phyloP scores from a whole-genome alignment of 1,284 basidiomycete genomes.

The Caloboletus firmus region DNA sequence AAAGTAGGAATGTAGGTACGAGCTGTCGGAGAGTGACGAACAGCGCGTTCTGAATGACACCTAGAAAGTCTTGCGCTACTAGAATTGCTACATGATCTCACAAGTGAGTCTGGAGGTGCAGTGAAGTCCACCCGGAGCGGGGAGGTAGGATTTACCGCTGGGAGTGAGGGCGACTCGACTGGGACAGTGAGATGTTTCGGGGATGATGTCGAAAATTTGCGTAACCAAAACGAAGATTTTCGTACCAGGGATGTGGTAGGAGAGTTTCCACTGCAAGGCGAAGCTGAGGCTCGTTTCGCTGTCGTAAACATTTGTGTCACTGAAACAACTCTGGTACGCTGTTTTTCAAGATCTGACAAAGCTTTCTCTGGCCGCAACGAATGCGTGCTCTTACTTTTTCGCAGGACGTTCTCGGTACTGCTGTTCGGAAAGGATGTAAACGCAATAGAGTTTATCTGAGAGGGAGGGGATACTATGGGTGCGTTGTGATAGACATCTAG shows the following conservation, averaged over 20 bases:
- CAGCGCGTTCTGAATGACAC: slow-evolving; percentile 49
- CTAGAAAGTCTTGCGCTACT: slow-evolving; percentile 46
- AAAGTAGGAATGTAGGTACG: slow-evolving; percentile 13
- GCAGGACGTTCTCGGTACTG: slow-evolving; percentile 21
- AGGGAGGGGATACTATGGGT: slow-evolving; percentile 14
- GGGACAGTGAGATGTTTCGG: slow-evolving; percentile 25
- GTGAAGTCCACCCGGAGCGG: slow-evolving; percentile 49
- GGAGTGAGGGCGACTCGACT: slow-evolving; percentile 42
- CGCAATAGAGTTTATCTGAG: slow-evolving; percentile 25
- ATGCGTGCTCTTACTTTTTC: slow-evolving; percentile 30
- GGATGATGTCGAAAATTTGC: slow-evolving; percentile 36
- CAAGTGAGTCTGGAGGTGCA: slow-evolving; percentile 27
- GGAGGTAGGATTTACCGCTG: slow-evolving; percentile 50
- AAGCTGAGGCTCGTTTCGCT: slow-evolving; percentile 43
- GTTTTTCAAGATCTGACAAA: slow-evolving; percentile 33
- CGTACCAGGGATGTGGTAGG: slow-evolving; percentile 45
- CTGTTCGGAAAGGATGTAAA: slow-evolving; percentile 20
- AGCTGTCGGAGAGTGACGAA: slow-evolving; percentile 24
- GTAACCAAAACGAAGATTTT: slow-evolving; percentile 56
- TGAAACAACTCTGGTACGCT: slow-evolving; percentile 44
- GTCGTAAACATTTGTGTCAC: slow-evolving; percentile 43
- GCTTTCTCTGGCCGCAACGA: slow-evolving; percentile 17
- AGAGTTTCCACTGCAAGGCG: slow-evolving; percentile 17
- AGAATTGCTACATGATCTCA: slow-evolving; percentile 25
- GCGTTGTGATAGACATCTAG: slow-evolving; percentile 26